phyloP scores from a whole-genome alignment of 768 basidiomycete species.

The Tulasnella calospora region DNA sequence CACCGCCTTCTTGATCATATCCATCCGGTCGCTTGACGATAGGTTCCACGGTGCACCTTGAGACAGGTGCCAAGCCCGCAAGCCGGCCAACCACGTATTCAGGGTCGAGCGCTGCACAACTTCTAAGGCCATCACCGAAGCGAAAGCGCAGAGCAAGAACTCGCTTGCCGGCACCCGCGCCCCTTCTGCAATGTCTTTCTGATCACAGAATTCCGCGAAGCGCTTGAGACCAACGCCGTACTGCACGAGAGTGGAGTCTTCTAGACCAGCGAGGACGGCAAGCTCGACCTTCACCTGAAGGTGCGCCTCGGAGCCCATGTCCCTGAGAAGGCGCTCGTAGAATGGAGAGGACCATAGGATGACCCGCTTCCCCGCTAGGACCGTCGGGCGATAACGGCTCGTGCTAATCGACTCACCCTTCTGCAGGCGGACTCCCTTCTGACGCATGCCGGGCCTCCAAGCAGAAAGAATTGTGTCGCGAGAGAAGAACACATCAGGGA shows the following conservation, averaged over 20 bases:
- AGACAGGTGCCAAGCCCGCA: background rate
- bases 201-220: slow-evolving; percentile 3
- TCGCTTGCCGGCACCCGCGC: background rate
- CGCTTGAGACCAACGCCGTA: background rate
- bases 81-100: background rate
- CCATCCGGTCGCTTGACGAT: background rate
- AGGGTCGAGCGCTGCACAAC: background rate
- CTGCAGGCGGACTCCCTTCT: background rate
- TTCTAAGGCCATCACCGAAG: background rate
- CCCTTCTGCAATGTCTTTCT: background rate
- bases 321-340: background rate
- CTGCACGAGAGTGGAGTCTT: background rate
- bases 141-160: background rate
- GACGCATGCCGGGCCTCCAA: background rate
- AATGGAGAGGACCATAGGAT: background rate
- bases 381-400: background rate
- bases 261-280: background rate
- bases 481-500: background rate
- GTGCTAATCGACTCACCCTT: background rate
- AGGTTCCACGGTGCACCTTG: background rate
- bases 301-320: background rate
- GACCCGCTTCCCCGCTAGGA: background rate
- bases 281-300: background rate
- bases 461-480: background rate
- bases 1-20: background rate